phyloP scores from a whole-genome alignment of 2,329 filamentous ascomycete species.

The Bipolaris cookei region DNA sequence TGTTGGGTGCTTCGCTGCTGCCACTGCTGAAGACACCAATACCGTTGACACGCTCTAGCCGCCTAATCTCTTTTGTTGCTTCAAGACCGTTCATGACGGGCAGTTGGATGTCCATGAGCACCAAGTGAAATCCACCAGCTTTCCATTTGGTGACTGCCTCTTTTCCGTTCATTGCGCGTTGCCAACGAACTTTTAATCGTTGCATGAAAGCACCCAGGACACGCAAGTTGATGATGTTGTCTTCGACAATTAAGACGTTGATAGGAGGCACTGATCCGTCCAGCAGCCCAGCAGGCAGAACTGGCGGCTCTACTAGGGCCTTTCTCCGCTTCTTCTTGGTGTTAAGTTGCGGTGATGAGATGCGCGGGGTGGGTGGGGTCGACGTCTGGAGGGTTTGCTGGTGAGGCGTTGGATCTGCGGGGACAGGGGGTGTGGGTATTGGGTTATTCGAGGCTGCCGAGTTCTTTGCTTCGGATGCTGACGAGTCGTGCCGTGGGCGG shows the following conservation, averaged over 20 bases:
- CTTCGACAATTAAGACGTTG: conserved; percentile 96
- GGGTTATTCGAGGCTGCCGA: conserved; percentile 56
- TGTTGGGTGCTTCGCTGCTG: conserved; percentile 52
- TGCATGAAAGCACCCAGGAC: conserved; percentile 96
- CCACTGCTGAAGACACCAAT: conserved; percentile 82
- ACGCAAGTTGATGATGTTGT: conserved; percentile 96
- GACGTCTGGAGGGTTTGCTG: conserved; percentile 43
- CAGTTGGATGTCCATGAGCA: conserved; percentile 98
- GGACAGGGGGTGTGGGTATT: conserved; percentile 61
- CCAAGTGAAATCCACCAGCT: conserved; percentile 88
- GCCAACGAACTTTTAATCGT: conserved; percentile 91
- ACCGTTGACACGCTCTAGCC: conserved; percentile 86
- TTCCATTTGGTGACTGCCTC: conserved; percentile 96
- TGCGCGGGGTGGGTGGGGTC: conserved; percentile 57
- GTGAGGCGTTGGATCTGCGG: conserved; percentile 52
- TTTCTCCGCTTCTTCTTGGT: conserved; percentile 56
- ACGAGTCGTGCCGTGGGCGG: conserved; percentile 50
- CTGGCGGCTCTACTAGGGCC: conserved; percentile 42
- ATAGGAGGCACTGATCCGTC: conserved; percentile 90
- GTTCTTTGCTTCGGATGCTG: conserved; percentile 53
- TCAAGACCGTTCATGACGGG: conserved; percentile 96
- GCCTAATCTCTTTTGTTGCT: conserved; percentile 90
- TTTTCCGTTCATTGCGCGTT: conserved; percentile 93
- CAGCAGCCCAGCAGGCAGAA: conserved; percentile 65
- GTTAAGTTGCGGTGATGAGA: conserved; percentile 56